These are phyloP conservation scores for Sherardia arvensis DNA, from an alignment of 257 asterid genomes.

Conservation along the genomic window DNA sequence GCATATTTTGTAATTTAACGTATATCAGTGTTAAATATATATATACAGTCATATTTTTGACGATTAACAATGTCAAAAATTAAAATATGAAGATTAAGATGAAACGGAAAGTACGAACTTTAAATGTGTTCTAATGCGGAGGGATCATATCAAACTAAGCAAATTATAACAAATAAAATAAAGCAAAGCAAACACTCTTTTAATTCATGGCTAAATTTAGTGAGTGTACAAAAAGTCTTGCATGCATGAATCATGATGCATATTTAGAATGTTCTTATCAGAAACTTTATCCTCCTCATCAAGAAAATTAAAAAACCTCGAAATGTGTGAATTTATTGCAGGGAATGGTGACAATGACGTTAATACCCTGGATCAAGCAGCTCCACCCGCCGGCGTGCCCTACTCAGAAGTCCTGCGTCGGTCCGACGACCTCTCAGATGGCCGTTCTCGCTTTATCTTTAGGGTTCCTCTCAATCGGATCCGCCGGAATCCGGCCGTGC, in stretches of 20 bases:
- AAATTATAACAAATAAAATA: too few species aligned
- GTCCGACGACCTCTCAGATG: constrained; percentile 46
- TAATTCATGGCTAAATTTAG: too few species aligned
- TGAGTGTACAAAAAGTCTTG: neutral
- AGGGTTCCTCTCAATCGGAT: constrained; percentile 43
- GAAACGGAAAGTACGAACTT: too few species aligned
- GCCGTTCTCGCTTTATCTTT: constrained; percentile 41
- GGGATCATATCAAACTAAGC: too few species aligned
- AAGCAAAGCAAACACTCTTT: too few species aligned
- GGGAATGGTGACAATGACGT: constrained; percentile 82
- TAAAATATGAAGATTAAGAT: too few species aligned
- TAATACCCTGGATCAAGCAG: constrained; percentile 50
- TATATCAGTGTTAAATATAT: too few species aligned
- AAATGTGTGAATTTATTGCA: constrained; percentile 16
- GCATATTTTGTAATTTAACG: too few species aligned
- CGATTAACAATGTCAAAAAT: too few species aligned
- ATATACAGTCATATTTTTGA: too few species aligned
- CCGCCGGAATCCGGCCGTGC: constrained; percentile 92
- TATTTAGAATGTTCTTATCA: neutral
- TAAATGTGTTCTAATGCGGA: too few species aligned
- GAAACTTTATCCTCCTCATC: neutral
- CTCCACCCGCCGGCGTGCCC: constrained; percentile 69
- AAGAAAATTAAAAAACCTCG: neutral
- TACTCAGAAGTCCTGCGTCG: constrained; percentile 29
- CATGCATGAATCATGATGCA: too few species aligned